Conservation (phyloP, 164 flowering plant genomes). For the Kingdonia uniflora region DNA sequence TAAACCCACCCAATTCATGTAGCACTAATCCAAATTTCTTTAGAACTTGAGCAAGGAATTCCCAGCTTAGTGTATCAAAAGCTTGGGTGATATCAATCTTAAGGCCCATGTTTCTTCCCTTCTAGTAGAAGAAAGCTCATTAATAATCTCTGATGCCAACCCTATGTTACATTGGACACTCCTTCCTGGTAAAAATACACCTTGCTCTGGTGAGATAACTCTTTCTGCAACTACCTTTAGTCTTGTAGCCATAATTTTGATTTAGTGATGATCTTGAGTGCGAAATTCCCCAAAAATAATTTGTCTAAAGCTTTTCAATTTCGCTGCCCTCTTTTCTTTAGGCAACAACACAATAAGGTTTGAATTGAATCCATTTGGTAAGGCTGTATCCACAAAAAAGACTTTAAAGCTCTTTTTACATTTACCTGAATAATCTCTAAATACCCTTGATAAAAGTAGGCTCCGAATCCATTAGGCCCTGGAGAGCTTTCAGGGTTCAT, state of each 20-base stretch:
- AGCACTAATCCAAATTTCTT: not conserved
- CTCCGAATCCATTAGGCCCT: not conserved
- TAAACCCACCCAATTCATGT: not conserved
- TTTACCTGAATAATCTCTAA: not conserved
- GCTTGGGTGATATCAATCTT: not conserved
- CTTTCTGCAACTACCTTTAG: not conserved
- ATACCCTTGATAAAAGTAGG: not conserved
- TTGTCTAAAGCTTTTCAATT: not conserved
- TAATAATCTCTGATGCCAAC: not conserved
- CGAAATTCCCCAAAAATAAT: not conserved
- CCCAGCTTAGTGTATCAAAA: not conserved
- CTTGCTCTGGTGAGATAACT: not conserved
- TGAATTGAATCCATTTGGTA: not conserved
- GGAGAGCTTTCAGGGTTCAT: not conserved
- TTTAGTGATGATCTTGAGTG: not conserved
- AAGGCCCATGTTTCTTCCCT: not conserved
- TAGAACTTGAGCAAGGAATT: not conserved
- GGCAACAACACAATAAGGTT: not conserved
- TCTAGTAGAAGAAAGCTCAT: not conserved
- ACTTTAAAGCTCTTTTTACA: not conserved
- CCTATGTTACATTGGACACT: not conserved
- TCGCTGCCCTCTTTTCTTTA: not conserved
- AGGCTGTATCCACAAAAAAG: not conserved
- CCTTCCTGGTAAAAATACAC: not conserved
- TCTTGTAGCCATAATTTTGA: not conserved